Evolutionary conservation across 495 filamentous ascomycete species (phyloP).

Genomic region (Cetradonia linearis): DNA sequence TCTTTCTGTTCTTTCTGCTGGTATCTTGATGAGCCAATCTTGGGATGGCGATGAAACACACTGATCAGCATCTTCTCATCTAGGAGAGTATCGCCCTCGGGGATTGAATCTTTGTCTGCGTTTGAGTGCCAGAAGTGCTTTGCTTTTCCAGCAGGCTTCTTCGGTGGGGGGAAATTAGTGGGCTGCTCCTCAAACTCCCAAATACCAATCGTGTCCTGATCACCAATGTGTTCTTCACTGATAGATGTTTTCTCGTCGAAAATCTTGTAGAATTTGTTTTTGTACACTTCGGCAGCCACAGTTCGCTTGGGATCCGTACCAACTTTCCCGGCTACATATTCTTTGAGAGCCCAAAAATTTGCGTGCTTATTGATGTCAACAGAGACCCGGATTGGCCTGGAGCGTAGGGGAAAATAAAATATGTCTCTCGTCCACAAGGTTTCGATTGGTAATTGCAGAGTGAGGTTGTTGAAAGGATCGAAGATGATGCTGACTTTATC

Average conservation of each 20-base stretch:
- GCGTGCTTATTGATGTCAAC: slow-evolving; percentile 84
- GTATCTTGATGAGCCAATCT: slow-evolving; percentile 39
- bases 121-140: slow-evolving; percentile 33
- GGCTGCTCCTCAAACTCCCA: slow-evolving; percentile 72
- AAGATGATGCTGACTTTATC: slow-evolving; percentile 97
- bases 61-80: slow-evolving; percentile 68
- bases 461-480: slow-evolving; percentile 92
- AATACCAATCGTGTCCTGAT: slow-evolving; percentile 56
- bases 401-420: slow-evolving; percentile 61
- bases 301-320: slow-evolving; percentile 46
- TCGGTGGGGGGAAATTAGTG: slow-evolving; percentile 57
- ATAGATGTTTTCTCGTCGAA: slow-evolving; percentile 59
- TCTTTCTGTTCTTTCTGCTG: slow-evolving; percentile 26
- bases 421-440: slow-evolving; percentile 63
- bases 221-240: slow-evolving; percentile 53
- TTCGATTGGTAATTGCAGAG: slow-evolving; percentile 78
- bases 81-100: slow-evolving; percentile 49
- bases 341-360: slow-evolving; percentile 62
- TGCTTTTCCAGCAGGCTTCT: slow-evolving; percentile 38
- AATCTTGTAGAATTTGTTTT: slow-evolving; percentile 68
- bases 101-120: slow-evolving; percentile 47
- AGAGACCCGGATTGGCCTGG: slow-evolving; percentile 53
- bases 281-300: slow-evolving; percentile 69
- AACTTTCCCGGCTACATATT: slow-evolving; percentile 61
- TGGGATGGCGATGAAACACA: slow-evolving; percentile 57